Percentiles rank a stretch among this genome's conserved stretches.
Evolutionary conservation across 2,329 filamentous ascomycete species (phyloP).

Genomic region (Calonectria hongkongensis): DNA sequence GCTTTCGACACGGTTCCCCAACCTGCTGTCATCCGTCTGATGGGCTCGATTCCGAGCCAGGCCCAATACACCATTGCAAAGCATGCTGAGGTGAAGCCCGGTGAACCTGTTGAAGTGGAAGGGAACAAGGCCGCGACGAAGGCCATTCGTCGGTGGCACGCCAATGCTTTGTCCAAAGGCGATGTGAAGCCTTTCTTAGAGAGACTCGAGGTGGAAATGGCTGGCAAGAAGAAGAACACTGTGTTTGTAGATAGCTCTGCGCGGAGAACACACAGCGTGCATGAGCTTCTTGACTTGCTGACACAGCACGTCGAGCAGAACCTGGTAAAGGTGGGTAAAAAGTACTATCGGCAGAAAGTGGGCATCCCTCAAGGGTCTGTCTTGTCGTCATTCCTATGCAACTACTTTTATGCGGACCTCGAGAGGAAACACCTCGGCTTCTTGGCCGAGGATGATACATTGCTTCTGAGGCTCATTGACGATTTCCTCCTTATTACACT

Average conservation of each 20-base stretch:
- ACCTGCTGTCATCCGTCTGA: constrained; percentile 79
- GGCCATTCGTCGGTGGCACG: constrained; percentile 70
- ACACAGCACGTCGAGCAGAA: constrained; percentile 89
- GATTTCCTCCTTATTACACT: constrained; percentile 94
- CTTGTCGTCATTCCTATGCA: constrained; percentile 90
- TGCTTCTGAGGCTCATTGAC: constrained; percentile 90
- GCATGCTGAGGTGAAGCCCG: constrained; percentile 82
- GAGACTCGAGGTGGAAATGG: constrained; percentile 63
- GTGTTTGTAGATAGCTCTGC: constrained; percentile 85
- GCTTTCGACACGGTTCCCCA: constrained; percentile 98
- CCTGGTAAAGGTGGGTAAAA: constrained; percentile 90
- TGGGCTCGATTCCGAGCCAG: constrained; percentile 74
- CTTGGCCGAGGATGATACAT: constrained; percentile 71
- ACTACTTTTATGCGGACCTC: constrained; percentile 95
- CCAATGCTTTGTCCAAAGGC: constrained; percentile 66
- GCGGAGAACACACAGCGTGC: constrained; percentile 73
- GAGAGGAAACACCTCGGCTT: constrained; percentile 83
- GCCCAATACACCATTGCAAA: constrained; percentile 82
- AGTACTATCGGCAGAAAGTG: constrained; percentile 88
- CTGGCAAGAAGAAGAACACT: constrained; percentile 75
- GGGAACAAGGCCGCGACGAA: constrained; percentile 57
- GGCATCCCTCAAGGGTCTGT: constrained; percentile 97
- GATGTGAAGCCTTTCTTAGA: constrained; percentile 68
- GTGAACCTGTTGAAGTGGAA: constrained; percentile 54
- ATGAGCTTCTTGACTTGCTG: constrained; percentile 81